Conservation (phyloP, 2,329 filamentous ascomycete genomes). For the Cladosporium austrohemisphaericum region DNA sequence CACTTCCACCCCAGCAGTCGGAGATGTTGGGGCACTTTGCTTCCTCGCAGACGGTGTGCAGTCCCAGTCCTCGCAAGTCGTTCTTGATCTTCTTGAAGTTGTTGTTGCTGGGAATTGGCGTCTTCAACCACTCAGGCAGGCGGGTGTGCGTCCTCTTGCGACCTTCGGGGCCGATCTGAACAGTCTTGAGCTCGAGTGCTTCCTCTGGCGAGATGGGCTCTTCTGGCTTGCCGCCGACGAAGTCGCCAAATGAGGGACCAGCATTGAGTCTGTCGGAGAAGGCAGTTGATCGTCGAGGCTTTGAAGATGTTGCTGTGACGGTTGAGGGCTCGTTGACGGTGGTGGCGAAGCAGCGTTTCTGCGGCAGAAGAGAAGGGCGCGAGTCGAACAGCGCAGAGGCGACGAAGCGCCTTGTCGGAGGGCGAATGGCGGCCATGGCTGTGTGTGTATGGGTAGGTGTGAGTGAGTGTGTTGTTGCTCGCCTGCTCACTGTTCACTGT, state of each 20-base stretch:
- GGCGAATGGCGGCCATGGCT: constrained; percentile 27
- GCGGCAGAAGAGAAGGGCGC: constrained; percentile 26
- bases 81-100: constrained; percentile 95
- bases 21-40: constrained; percentile 95
- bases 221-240: constrained; percentile 47
- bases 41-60: constrained; percentile 97
- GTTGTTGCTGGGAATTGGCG: constrained; percentile 77
- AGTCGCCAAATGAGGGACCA: constrained; percentile 62
- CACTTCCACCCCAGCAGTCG: constrained; percentile 92
- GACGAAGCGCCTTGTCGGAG: constrained; percentile 26
- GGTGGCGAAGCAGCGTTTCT: constrained; percentile 43
- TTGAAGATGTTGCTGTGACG: constrained; percentile 30
- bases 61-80: constrained; percentile 79
- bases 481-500: neutral
- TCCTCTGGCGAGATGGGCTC: constrained; percentile 46
- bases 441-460: constrained; percentile 13
- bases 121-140: constrained; percentile 92
- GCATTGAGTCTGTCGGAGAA: constrained; percentile 63
- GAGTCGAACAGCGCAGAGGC: constrained; percentile 21
- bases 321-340: constrained; percentile 38
- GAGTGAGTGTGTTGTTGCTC: constrained; percentile 4
- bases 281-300: constrained; percentile 36
- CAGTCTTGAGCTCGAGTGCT: constrained; percentile 59
- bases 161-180: constrained; percentile 57
- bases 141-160: constrained; percentile 66